Conservation (phyloP, 78 protist genomes). For the Guillardia theta region DNA sequence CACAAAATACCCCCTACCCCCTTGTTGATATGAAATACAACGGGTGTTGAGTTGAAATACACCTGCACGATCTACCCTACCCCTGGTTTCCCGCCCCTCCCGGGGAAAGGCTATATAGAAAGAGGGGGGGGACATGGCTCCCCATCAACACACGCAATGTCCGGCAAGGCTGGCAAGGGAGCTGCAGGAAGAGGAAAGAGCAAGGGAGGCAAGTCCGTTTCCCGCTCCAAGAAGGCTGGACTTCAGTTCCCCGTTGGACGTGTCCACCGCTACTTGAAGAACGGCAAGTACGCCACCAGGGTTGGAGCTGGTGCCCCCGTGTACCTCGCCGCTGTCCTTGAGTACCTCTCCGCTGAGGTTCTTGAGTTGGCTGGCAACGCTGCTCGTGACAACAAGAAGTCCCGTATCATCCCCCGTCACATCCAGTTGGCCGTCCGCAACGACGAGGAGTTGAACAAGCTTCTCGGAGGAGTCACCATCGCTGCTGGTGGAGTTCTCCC, state of each 20-base stretch:
- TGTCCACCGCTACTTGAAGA: conserved; percentile 9
- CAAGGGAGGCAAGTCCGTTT: conserved; percentile 25
- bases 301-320: conserved; percentile 62
- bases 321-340: conserved; percentile 60
- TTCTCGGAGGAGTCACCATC: conserved; percentile 54
- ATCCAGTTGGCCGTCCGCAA: conserved; percentile 58
- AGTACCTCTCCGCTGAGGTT: conserved; percentile 63
- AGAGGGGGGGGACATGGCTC: too few species aligned
- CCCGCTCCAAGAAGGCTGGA: conserved; percentile 55
- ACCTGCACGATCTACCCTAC: too few species aligned
- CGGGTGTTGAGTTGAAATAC: background rate
- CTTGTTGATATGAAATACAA: background rate
- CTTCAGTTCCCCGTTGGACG: conserved; percentile 62
- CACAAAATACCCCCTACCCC: too few species aligned
- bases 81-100: too few species aligned
- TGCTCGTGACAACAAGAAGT: conserved; percentile 61
- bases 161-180: conserved; percentile 50
- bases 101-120: background rate
- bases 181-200: conserved; percentile 27
- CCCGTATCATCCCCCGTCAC: conserved; percentile 63
- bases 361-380: conserved; percentile 65
- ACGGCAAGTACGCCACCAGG: conserved; percentile 38
- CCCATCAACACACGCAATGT: background rate
- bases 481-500: conserved; percentile 68
- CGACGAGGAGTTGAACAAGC: conserved; percentile 64